These are phyloP conservation scores for Triticum urartu DNA, from an alignment of 176 grass and related monocot species.

Conservation along the genomic window DNA sequence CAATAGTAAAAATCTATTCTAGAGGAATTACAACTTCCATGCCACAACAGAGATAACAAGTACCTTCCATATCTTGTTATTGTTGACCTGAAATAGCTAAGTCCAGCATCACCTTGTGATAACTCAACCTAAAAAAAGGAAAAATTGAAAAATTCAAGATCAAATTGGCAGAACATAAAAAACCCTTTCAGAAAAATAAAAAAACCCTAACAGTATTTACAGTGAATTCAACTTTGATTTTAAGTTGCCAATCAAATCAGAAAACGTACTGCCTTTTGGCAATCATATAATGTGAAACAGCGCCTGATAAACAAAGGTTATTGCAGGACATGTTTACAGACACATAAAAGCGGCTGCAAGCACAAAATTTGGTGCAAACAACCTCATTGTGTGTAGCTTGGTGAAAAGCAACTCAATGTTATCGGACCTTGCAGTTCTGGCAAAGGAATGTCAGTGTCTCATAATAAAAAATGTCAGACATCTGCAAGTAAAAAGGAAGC, in stretches of 20 bases:
- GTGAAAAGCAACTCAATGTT: slow-evolving; percentile 60
- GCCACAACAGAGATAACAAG: not conserved
- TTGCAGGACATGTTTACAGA: not conserved
- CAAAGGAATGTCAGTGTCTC: slow-evolving; percentile 76
- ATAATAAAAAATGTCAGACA: slow-evolving; percentile 69
- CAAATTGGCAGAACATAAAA: slow-evolving; percentile 8
- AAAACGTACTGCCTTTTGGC: slow-evolving; percentile 53
- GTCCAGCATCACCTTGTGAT: slow-evolving; percentile 52
- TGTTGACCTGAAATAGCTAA: slow-evolving; percentile 48
- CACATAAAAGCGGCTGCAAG: slow-evolving; percentile 17
- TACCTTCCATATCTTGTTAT: slow-evolving; percentile 78
- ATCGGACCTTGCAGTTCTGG: slow-evolving; percentile 67
- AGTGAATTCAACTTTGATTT: slow-evolving; percentile 59
- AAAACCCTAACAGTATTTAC: not conserved
- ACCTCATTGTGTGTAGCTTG: slow-evolving; percentile 54
- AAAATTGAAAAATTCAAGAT: not conserved
- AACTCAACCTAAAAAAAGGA: slow-evolving; percentile 49
- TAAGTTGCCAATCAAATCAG: slow-evolving; percentile 49
- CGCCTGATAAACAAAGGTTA: slow-evolving; percentile 37
- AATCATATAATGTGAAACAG: slow-evolving; percentile 43
- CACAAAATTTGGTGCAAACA: slow-evolving; percentile 2
- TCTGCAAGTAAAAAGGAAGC: slow-evolving; percentile 46
- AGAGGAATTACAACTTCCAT: not conserved
- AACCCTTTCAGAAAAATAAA: not conserved
- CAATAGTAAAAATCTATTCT: not conserved